A percentile compares a stretch with the other conserved stretches of the same genome.
Conservation (phyloP, 2,329 filamentous ascomycete genomes). For the Helicocarpus griseus region DNA sequence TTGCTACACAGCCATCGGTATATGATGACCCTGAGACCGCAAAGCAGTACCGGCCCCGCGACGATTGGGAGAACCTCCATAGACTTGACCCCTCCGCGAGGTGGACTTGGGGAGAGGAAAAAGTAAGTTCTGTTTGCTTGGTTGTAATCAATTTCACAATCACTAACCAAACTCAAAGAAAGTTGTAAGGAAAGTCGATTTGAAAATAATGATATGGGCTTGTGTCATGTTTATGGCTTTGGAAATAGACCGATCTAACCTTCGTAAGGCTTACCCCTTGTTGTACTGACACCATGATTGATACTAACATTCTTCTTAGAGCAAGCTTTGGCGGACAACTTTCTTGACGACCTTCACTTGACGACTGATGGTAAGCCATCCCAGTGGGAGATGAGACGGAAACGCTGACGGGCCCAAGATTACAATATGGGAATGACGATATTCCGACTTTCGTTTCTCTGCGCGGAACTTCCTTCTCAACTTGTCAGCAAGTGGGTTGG, state of each 20-base stretch:
- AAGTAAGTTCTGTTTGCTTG: slow-evolving; percentile 7
- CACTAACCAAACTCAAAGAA: background rate
- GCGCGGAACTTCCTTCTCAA: slow-evolving; percentile 48
- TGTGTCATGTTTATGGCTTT: slow-evolving; percentile 50
- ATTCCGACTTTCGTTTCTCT: slow-evolving; percentile 44
- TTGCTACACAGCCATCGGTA: slow-evolving; percentile 37
- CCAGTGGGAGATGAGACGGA: background rate
- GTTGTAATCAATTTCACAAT: background rate
- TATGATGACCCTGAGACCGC: slow-evolving; percentile 36
- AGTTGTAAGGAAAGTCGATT: slow-evolving; percentile 15
- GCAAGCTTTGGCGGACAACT: slow-evolving; percentile 49
- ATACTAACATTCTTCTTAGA: slow-evolving; percentile 1
- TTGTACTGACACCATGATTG: slow-evolving; percentile 11
- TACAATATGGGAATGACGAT: slow-evolving; percentile 43
- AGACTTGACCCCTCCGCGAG: slow-evolving; percentile 15
- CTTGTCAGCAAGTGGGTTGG: slow-evolving; percentile 46
- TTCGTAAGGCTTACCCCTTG: slow-evolving; percentile 17
- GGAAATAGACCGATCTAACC: slow-evolving; percentile 48
- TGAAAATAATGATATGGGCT: slow-evolving; percentile 20
- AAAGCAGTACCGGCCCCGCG: slow-evolving; percentile 22
- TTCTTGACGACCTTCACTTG: slow-evolving; percentile 34
- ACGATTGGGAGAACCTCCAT: slow-evolving; percentile 28
- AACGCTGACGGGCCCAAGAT: slow-evolving; percentile 3
- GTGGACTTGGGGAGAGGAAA: slow-evolving; percentile 16
- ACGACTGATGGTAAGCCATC: slow-evolving; percentile 15